phyloP scores from a whole-genome alignment of 345 rosid genomes.

The Bretschneidera sinensis region DNA sequence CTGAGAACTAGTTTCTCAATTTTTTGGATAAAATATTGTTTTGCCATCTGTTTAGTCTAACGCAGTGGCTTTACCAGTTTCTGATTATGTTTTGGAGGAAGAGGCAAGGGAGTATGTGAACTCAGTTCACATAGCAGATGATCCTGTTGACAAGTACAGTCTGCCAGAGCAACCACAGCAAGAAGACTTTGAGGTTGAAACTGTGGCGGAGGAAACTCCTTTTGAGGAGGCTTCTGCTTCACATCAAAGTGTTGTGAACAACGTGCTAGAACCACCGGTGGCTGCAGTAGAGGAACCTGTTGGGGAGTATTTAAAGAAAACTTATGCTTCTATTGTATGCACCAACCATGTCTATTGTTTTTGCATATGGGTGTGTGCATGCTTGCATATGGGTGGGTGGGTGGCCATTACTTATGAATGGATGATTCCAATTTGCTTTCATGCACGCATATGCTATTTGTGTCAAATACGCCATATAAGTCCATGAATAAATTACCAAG shows the following conservation, averaged over 20 bases:
- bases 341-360: slow-evolving; percentile 8
- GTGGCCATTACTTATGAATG: too few relatives aligned
- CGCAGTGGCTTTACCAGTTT: slow-evolving; percentile 37
- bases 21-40: background rate
- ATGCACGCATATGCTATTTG: too few relatives aligned
- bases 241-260: slow-evolving; percentile 35
- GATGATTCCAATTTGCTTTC: too few relatives aligned
- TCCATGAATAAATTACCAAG: too few relatives aligned
- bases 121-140: slow-evolving; percentile 69
- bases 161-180: slow-evolving; percentile 58
- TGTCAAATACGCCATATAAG: too few relatives aligned
- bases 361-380: background rate
- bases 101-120: slow-evolving; percentile 67
- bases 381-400: too few relatives aligned
- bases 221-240: slow-evolving; percentile 42
- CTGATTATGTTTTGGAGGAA: slow-evolving; percentile 73
- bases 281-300: slow-evolving; percentile 51
- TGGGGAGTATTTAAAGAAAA: slow-evolving; percentile 64
- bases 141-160: slow-evolving; percentile 57
- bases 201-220: slow-evolving; percentile 54
- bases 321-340: slow-evolving; percentile 90
- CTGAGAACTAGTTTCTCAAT: background rate
- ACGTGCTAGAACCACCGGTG: slow-evolving; percentile 42
- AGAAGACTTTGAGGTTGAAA: slow-evolving; percentile 56
- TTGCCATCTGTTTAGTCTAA: slow-evolving; percentile 2